Evolutionary conservation across 2,329 filamentous ascomycete species (phyloP), one percentile per base, ranked within the genome.

Genomic region (Dendrostoma leiphaemia): DNA sequence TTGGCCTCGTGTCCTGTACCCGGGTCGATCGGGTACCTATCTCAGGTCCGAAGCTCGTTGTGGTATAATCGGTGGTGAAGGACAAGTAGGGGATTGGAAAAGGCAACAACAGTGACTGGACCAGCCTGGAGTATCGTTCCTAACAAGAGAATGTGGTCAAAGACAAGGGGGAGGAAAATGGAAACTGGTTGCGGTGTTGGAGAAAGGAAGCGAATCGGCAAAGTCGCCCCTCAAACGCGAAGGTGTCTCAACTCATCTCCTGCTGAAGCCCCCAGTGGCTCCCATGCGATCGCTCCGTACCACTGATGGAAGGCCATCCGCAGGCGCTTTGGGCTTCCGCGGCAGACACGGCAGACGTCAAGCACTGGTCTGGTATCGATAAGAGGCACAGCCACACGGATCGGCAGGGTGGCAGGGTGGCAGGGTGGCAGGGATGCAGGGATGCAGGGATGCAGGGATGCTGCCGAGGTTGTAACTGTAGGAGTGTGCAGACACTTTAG

Each of bases 201-300:
- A 38, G 6, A 29, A 28, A 21, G 26, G 17, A n/a, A 31, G 26
- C 26, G 46, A 32, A 29, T 6, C 23, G 35, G 3, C 10, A 21
- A 17, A 31, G 7, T 7, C 6, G n/a, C 19, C 35, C 19, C 47
- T 49, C 47, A 49, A 49, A 49, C 47, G 19, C 47, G 26, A 41
- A 49, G 7, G 24, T 40, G 47, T 49, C 47, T 49, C 47, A 49
- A 49, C 34, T 32, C 34, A 49, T 49, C 26, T 49, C 28, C 46
- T 26, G 28, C 24, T 19, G 21, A 29, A 15, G n/a, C 5, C 10
- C 26, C 34, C 35, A n/a, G 35, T 38, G 17, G 15, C 10, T 13
- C 32, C 21, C 24, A 26, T 6, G 17, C 17, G 6, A 4, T 12
- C 34, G 34, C 34, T 15, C 13, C 34, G 34, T 37, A 37, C 34